Conservation (phyloP, 73 alveolate genomes). For the Loxodes magnus region DNA sequence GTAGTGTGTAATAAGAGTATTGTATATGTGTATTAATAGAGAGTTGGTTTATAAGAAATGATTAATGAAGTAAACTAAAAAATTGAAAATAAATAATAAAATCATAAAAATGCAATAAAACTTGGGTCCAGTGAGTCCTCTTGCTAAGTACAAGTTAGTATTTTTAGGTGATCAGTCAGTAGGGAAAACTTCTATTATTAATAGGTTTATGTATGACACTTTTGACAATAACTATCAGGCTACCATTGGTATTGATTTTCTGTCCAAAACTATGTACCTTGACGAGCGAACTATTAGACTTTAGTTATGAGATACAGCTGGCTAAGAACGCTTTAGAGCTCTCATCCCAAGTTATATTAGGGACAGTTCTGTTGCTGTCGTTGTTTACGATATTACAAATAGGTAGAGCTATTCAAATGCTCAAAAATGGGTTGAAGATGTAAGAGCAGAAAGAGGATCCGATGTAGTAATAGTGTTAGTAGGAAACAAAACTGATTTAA, state of each 20-base stretch:
- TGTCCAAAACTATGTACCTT: constrained; percentile 91
- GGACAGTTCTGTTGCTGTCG: constrained; percentile 59
- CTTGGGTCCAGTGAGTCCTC: constrained; percentile 5
- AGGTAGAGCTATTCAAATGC: constrained; percentile 40
- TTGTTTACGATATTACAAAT: constrained; percentile 61
- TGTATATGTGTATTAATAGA: no score
- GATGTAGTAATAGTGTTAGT: constrained; percentile 76
- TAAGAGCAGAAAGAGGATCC: constrained; percentile 70
- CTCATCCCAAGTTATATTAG: constrained; percentile 68
- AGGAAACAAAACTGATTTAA: constrained; percentile 80
- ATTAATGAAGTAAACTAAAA: no score
- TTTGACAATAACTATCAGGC: constrained; percentile 77
- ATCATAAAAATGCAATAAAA: no score
- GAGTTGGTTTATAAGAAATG: no score
- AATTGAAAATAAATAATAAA: no score
- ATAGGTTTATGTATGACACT: constrained; percentile 46
- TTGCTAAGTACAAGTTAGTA: constrained; percentile 27
- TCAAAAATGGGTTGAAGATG: constrained; percentile 78
- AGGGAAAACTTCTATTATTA: constrained; percentile 39
- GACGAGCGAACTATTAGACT: constrained; percentile 76
- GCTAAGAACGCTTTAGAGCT: constrained; percentile 59
- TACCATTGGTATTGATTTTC: constrained; percentile 98
- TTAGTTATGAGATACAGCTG: constrained; percentile 84
- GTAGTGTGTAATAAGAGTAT: no score
- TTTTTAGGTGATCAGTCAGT: constrained; percentile 41